These are phyloP conservation scores for Adansonia madagascariensis DNA, from an alignment of 441 rosid species.

Conservation along the genomic window DNA sequence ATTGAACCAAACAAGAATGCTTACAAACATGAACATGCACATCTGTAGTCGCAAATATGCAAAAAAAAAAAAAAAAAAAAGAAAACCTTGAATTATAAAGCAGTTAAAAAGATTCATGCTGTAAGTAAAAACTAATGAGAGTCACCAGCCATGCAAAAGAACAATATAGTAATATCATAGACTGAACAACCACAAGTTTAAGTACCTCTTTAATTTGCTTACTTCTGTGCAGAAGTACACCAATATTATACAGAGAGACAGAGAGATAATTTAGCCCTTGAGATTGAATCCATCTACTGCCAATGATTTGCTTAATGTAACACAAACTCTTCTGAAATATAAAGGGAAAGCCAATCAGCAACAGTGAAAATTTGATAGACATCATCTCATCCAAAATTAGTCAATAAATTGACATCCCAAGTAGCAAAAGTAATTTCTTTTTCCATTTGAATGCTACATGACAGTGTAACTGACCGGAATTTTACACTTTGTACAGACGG, in stretches of 20 bases:
- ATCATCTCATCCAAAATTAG: slow-evolving; percentile 21
- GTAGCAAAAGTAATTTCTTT: not conserved
- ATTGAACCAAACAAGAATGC: slow-evolving; percentile 4
- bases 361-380: slow-evolving; percentile 13
- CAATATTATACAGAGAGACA: slow-evolving; percentile 66
- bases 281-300: slow-evolving; percentile 64
- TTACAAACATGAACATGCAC: slow-evolving; percentile 13
- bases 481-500: slow-evolving; percentile 56
- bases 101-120: not conserved
- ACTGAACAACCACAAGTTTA: slow-evolving; percentile 20
- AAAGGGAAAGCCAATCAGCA: slow-evolving; percentile 37
- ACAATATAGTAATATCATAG: not conserved
- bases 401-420: slow-evolving; percentile 29
- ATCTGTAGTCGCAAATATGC: not conserved
- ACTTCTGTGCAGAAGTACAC: slow-evolving; percentile 67
- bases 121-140: not conserved
- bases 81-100: not conserved
- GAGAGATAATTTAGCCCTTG: slow-evolving; percentile 68
- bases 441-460: slow-evolving; percentile 23
- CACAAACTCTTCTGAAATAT: slow-evolving; percentile 58
- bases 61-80: not conserved
- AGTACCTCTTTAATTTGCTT: slow-evolving; percentile 76
- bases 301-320: slow-evolving; percentile 57
- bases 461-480: slow-evolving; percentile 55
- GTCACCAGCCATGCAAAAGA: slow-evolving; percentile 18